Evolutionary conservation across 2,329 filamentous ascomycete genomes (phyloP).

Genomic region (Scytalidium lignicola): DNA sequence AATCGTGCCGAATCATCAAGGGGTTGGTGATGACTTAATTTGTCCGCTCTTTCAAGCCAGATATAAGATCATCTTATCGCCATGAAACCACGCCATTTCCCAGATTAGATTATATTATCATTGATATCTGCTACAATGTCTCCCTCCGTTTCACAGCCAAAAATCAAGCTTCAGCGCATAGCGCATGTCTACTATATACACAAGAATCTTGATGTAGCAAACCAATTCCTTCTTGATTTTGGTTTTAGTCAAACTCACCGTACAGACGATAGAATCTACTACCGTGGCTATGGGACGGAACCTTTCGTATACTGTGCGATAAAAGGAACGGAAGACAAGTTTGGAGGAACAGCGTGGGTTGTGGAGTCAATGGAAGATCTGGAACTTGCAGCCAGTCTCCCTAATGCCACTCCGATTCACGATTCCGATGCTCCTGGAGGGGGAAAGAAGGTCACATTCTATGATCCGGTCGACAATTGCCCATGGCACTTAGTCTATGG

Average conservation of each 20-base stretch:
- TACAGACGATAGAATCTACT: constrained; percentile 43
- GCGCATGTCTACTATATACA: constrained; percentile 23
- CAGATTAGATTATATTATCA: too few species aligned
- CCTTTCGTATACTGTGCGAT: constrained; percentile 54
- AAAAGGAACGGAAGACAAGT: constrained; percentile 41
- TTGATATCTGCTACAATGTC: constrained; percentile 12
- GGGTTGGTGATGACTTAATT: too few species aligned
- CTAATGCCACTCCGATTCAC: constrained; percentile 41
- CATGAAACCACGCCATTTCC: not conserved
- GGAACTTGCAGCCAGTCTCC: constrained; percentile 42
- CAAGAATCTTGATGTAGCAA: constrained; percentile 14
- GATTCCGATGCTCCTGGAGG: constrained; percentile 49
- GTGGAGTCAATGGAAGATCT: constrained; percentile 53
- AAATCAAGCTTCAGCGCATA: constrained; percentile 20
- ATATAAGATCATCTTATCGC: not conserved
- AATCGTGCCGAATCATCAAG: too few species aligned
- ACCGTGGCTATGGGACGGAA: constrained; percentile 55
- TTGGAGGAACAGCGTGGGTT: constrained; percentile 52
- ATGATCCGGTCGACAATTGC: constrained; percentile 49
- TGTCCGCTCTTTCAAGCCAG: too few species aligned
- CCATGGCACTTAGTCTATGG: constrained; percentile 54
- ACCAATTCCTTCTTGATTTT: constrained; percentile 22
- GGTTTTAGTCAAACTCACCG: constrained; percentile 12
- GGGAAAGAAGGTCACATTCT: constrained; percentile 46
- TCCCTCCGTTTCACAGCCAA: constrained; percentile 23